Base-by-base conservation (phyloP, 169 alveolate genomes). In the Eimeria acervulina region DNA sequence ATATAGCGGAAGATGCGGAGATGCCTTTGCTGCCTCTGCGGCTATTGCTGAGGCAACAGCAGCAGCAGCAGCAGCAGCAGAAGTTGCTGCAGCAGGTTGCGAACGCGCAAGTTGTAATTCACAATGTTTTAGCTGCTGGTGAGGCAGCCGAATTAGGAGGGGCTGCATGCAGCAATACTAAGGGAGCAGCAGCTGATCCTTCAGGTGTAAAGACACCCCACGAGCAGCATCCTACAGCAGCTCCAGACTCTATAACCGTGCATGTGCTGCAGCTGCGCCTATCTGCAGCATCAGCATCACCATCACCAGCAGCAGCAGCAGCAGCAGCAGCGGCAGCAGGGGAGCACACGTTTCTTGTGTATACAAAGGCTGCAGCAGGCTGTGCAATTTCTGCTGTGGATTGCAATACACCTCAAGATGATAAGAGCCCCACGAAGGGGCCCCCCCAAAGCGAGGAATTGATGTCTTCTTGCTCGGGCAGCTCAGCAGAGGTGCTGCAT, bases 331-430 rank as follows among this genome's bases (percentile, higher is more conserved):
- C 13, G 4, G 17, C 91, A 8, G 91, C 36, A 13, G 91, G 44
- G n/a, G 15, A 47, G 40, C n/a, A 83, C 23, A 33, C 44, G 38
- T 83, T 83, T 47, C 72, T 83, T 5, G 91, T 83, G 10, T 83
- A 83, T 52, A 83, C 91, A 13, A 44, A 38, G 74, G 36, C 33
- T 61, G 66, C 91, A 23, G 91, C 91, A 21, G 68, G 91, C 36
- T 23, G 38, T 17, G 52, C 72, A n/a, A 36, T 1, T n/a, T 83
- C 91, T 8, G n/a, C 42, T 83, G 91, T 33, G 33, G 72, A 83
- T 0, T 28, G 33, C 15, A 17, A n/a, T 44, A 21, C n/a, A 6
- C 36, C n/a, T 19, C 33, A 28, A 76, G 87, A 76, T 40, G 36
- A 76, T 40, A 44, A 70, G 28, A 33, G 83, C 44, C 13, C 44